Conservation (phyloP, 768 basidiomycete genomes). For the Tricholoma sp. region DNA sequence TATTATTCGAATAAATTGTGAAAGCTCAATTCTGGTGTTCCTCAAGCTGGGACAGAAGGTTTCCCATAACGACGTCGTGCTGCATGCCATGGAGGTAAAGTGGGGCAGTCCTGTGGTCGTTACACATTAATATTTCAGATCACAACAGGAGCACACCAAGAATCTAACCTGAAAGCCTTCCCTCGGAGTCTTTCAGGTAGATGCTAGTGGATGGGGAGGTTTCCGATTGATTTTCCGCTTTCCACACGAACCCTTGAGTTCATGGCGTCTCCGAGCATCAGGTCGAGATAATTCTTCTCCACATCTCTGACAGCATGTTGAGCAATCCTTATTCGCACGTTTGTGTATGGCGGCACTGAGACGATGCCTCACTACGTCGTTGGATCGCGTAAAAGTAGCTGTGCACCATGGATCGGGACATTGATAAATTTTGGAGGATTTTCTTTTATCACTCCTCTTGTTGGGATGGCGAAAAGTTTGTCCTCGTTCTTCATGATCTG, state of each 20-base stretch:
- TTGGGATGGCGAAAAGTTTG: background rate
- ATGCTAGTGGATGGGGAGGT: background rate
- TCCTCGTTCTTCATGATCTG: background rate
- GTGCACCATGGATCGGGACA: constrained; percentile 19
- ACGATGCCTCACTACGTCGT: constrained; percentile 20
- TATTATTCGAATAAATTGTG: background rate
- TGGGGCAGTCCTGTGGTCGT: background rate
- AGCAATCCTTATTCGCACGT: constrained; percentile 7
- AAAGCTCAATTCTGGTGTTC: background rate
- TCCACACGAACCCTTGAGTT: constrained; percentile 19
- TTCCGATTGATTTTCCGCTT: constrained; percentile 15
- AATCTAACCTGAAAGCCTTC: background rate
- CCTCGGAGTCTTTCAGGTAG: background rate
- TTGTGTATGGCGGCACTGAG: constrained; percentile 20
- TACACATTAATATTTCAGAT: background rate
- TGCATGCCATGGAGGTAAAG: background rate
- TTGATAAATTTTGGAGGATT: background rate
- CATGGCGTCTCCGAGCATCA: constrained; percentile 25
- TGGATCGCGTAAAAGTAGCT: constrained; percentile 19
- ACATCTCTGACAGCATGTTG: constrained; percentile 16
- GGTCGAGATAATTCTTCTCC: constrained; percentile 20
- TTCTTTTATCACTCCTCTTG: background rate
- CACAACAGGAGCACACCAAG: background rate
- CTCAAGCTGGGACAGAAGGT: background rate
- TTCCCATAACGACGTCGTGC: background rate